Evolutionary conservation across 805 yeast species (phyloP), one percentile per base, ranked within the genome.

Genomic region (Nakazawaea sp.): DNA sequence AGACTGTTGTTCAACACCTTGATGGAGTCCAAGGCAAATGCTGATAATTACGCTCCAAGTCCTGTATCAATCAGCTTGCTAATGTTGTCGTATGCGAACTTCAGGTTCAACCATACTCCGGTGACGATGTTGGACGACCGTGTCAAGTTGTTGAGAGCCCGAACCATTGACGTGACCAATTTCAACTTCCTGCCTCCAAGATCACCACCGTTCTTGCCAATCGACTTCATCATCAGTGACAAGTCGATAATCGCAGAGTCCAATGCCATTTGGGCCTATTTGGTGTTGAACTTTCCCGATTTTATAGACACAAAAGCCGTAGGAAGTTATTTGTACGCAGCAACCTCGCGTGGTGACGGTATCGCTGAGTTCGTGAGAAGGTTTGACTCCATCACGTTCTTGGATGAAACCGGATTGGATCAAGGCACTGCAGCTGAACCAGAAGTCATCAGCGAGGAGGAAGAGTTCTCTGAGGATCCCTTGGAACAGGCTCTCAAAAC

Each of bases 141-240:
- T 33, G 71, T 77, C 2, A 51, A 62, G 13, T 47, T 53, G 2
- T 64, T 74, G 40, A 62, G 73, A 43, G 45, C 50, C 5, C 66
- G 69, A 35, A 52, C 58, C 0, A 31, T 58, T 21, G 54, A 49
- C 19, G 33, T 53, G 24, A 43, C 52, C 17, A 53, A 53, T 28
- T 60, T 53, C 59, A 40, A 44, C 12, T 58, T 58, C 43, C 24
- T 18, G 4, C 45, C 53, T 32, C 40, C 43, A 3, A 27, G n/a
- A 2, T 49, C 62, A 11, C 74, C 87, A 2, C 97, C 97, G 3
- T 73, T 90, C 40, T 59, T 90, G 29, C 89, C 96, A 1, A 51
- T 75, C 1, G 47, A 63, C 1, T 62, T 64, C 7, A 51, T 83
- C 7, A 47, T 48, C 2, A 43, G 53, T 11, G 51, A 62, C 4